phyloP scores from a whole-genome alignment of 257 asterid genomes.

The Solanum pimpinellifolium region DNA sequence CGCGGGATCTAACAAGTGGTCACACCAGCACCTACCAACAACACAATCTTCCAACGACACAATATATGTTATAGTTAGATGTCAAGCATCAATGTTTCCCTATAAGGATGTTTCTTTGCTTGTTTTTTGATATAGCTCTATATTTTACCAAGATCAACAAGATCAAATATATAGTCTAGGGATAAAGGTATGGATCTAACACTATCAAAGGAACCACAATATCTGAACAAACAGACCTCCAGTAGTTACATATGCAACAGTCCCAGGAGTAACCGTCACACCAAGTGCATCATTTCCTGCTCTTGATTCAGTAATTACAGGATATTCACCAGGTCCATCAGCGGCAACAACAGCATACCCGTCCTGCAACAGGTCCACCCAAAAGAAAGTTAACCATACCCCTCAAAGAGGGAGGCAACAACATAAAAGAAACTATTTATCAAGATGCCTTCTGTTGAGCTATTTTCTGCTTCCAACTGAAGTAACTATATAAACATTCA shows the following conservation, averaged over 20 bases:
- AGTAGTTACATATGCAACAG: conserved; percentile 83
- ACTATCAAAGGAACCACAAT: background rate
- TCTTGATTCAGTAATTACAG: conserved; percentile 83
- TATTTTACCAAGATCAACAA: background rate
- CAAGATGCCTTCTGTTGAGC: background rate
- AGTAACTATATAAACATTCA: background rate
- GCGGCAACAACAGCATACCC: conserved; percentile 93
- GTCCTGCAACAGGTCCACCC: conserved; percentile 32
- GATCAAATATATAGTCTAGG: background rate
- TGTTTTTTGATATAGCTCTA: background rate
- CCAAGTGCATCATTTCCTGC: conserved; percentile 90
- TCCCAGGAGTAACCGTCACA: conserved; percentile 60
- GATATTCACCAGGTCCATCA: conserved; percentile 88
- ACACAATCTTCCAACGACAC: background rate
- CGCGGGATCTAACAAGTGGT: background rate
- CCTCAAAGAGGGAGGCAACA: background rate
- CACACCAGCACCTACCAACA: background rate
- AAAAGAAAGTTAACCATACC: background rate
- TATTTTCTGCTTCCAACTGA: background rate
- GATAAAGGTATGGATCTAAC: background rate
- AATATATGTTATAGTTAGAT: background rate
- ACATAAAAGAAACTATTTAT: background rate
- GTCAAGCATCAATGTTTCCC: background rate
- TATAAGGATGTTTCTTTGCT: background rate
- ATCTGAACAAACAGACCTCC: conserved; percentile 51